A percentile compares a stretch with the other conserved stretches of the same genome.
phyloP scores from a whole-genome alignment of 331 rosid species.

The Phaseolus coccineus region DNA sequence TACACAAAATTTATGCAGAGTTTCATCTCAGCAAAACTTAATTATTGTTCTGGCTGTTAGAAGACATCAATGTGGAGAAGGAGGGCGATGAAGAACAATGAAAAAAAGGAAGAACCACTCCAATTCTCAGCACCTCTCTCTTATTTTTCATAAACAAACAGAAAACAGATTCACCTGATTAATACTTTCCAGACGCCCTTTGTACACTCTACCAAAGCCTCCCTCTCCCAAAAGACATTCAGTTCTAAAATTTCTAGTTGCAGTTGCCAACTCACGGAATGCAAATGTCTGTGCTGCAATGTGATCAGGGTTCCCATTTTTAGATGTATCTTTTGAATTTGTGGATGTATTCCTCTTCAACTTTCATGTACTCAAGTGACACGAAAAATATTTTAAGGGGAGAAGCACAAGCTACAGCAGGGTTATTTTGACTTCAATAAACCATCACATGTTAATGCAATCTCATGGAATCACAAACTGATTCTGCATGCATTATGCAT shows the following conservation, averaged over 20 bases:
- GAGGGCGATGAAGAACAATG: conserved; percentile 5
- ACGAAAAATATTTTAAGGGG: conserved; percentile 18
- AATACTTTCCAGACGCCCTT: conserved; percentile 76
- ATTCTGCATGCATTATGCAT: not conserved
- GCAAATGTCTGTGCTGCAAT: conserved; percentile 87
- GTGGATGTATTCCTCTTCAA: conserved; percentile 63
- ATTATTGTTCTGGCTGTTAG: conserved; percentile 5
- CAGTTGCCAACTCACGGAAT: conserved; percentile 86
- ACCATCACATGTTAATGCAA: conserved; percentile 1
- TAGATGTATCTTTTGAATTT: conserved; percentile 59
- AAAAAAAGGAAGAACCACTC: not conserved
- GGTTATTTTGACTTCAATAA: conserved; percentile 15
- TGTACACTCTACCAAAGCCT: conserved; percentile 92
- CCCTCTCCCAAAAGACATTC: conserved; percentile 90
- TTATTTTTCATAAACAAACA: conserved; percentile 4
- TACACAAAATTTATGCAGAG: conserved; percentile 16
- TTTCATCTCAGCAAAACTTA: conserved; percentile 21
- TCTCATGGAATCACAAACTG: conserved; percentile 20
- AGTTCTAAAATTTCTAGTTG: conserved; percentile 82
- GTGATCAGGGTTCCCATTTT: conserved; percentile 69
- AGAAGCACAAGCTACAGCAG: conserved; percentile 28
- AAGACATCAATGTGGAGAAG: conserved; percentile 13
- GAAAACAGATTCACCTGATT: conserved; percentile 65
- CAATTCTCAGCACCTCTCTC: conserved; percentile 12
- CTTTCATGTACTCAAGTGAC: conserved; percentile 53